These are phyloP conservation scores for Aspergillus sp. DNA, from an alignment of 2,329 filamentous ascomycete genomes.

Conservation along the genomic window DNA sequence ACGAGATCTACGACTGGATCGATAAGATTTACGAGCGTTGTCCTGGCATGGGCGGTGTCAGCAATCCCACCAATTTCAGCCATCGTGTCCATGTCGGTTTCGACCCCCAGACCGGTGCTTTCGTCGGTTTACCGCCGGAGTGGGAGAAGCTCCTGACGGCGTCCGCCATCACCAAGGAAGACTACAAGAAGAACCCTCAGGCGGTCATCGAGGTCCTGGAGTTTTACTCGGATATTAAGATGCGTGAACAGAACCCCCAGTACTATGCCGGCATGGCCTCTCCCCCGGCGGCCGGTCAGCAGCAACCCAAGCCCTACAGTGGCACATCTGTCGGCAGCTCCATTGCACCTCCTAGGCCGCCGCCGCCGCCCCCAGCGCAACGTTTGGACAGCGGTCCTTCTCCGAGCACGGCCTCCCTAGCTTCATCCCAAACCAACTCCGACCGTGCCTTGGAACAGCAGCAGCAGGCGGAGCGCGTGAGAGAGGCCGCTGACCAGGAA, in stretches of 20 bases:
- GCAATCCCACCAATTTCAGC: slow-evolving; percentile 96
- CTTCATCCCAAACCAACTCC: slow-evolving; percentile 51
- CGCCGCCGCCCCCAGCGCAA: slow-evolving; percentile 45
- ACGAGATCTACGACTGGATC: slow-evolving; percentile 98
- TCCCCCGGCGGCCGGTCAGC: slow-evolving; percentile 47
- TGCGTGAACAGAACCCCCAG: slow-evolving; percentile 55
- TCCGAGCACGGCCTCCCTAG: slow-evolving; percentile 26
- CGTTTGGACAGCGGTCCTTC: slow-evolving; percentile 39
- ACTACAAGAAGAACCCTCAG: slow-evolving; percentile 94
- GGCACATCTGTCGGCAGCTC: slow-evolving; percentile 48
- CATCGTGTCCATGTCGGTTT: slow-evolving; percentile 97
- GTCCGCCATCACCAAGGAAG: slow-evolving; percentile 95
- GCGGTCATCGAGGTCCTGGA: slow-evolving; percentile 60
- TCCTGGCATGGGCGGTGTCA: slow-evolving; percentile 94
- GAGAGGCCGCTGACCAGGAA: slow-evolving; percentile 52
- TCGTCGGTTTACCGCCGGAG: slow-evolving; percentile 86
- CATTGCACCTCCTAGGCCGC: slow-evolving; percentile 62
- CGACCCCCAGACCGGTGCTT: slow-evolving; percentile 88
- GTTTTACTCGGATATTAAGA: slow-evolving; percentile 62
- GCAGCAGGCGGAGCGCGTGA: slow-evolving; percentile 38
- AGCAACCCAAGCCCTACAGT: slow-evolving; percentile 37
- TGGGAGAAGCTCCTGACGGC: slow-evolving; percentile 96
- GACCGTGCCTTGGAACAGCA: slow-evolving; percentile 39
- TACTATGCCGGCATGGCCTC: slow-evolving; percentile 54
- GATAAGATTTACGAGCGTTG: slow-evolving; percentile 96